Evolutionary conservation across 2,329 filamentous ascomycete species (phyloP), one percentile per base, ranked within the genome.

Genomic region (Cordyceps tenuipes): DNA sequence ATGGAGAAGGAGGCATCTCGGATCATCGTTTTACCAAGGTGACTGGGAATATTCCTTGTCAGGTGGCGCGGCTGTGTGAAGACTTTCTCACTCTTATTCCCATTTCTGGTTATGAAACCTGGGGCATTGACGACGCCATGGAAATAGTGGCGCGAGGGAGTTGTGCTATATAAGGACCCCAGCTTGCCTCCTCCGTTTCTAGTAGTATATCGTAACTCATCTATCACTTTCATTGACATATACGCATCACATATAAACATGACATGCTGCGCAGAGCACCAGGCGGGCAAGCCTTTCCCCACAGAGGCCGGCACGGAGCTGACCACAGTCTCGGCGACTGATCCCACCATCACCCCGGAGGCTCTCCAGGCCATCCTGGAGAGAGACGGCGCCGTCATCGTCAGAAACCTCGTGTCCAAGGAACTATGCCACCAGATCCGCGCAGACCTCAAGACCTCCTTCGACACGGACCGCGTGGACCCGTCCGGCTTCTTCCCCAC

Each of bases 401-500:
- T 76, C 7, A 69, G 72, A 50, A 71, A 72, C 19, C 66, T 77
- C 12, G 68, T 74, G 41, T 61, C 68, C 1, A 52, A 55, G 4
- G 66, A 69, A 1, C 66, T 75, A 3, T 70, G 69, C 8, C 64
- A 66, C 3, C 69, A 72, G 51, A 73, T 76, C 49, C 69, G 69
- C n/a, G 34, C 59, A 5, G 75, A 76, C 19, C 68, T 76, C 8
- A 71, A 71, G 36, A 69, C 74, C 0, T 63, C 69, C 44, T 75
- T 75, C 39, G 72, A 75, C 58, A 65, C 65, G 3, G 73, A 76
- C 62, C 63, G 62, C 1, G 66, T 67, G 17, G 74, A 76, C 62
- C 64, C 67, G 34, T 71, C 68, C 21, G 74, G 74, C 7, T 75
- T 76, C 66, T 76, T 76, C 47, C 73, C 74, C 2, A 59, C 62